Base-by-base conservation (phyloP, 805 yeast species). In the Debaryomyces hansenii region DNA sequence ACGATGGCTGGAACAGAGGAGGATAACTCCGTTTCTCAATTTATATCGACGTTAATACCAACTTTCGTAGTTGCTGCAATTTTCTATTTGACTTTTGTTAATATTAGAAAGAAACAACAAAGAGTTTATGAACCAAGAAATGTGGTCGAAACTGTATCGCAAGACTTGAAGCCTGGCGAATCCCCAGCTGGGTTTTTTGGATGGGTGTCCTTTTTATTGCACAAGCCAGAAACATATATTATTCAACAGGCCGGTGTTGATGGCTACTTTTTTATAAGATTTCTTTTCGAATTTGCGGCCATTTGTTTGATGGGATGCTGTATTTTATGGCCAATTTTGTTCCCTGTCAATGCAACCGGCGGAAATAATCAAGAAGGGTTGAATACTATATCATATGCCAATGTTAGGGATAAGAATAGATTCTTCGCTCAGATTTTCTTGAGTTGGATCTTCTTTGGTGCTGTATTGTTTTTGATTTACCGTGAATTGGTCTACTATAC, bases 281-380 rank as follows among this genome's bases (percentile, higher is more conserved):
- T 78, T 57, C 57, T 87, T 45, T 75, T 79, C 37, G 76, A 82
- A 24, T 81, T 84, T 50, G 74, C 77, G 4, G 53, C 73, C 8
- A 50, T 85, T 33, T 80, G 84, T 28, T 51, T 82, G 9, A 21
- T 81, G 5, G 83, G 83, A 1, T 79, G 83, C 42, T 42, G 80
- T 10, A 53, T 85, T 18, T 53, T 82, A 18, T 82, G 87, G 78
- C 91, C 91, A 29, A 74, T 87, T 43, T 68, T 87, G 44, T 75
- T 87, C 56, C 85, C 95, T 0, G 81, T 87, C 37, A 83, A 85
- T 64, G 90, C 90, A 14, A 79, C 90, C 7, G 83, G 85, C 51
- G 87, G 89, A 21, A 70, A 75, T 41, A 62, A 69, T 42, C 55
- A 67, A 31, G 45, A 60, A 37, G 92, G 91, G 5, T 84, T 87